Conservation (phyloP, 2,329 filamentous ascomycete genomes). For the Penicillium verrucosum region DNA sequence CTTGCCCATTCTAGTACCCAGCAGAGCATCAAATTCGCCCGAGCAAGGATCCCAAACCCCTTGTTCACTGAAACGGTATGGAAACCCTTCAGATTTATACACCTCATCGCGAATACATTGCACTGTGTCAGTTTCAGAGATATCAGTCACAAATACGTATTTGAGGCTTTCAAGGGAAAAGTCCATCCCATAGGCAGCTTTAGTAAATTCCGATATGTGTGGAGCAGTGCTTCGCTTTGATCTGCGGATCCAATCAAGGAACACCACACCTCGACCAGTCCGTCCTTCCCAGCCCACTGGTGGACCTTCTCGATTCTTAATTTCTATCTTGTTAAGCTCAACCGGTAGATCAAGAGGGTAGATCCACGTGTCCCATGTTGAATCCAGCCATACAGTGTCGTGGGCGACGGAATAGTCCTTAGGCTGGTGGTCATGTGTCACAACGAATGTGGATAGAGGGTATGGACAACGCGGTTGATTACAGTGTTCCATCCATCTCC, state of each 20-base stretch:
- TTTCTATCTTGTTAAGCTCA: not conserved
- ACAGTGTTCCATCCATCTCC: not conserved
- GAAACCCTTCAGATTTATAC: not conserved
- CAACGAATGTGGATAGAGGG: not conserved
- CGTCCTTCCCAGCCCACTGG: constrained; percentile 1
- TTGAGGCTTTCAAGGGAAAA: not conserved
- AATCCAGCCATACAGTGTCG: not conserved
- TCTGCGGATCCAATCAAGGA: constrained; percentile 4
- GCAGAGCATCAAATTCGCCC: not conserved
- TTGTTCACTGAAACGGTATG: not conserved
- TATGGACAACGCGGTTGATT: not conserved
- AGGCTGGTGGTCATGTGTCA: not conserved
- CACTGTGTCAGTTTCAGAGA: not conserved
- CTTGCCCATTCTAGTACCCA: constrained; percentile 3
- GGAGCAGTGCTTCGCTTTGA: not conserved
- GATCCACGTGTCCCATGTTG: not conserved
- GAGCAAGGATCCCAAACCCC: not conserved
- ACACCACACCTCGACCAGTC: not conserved
- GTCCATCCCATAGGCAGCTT: constrained; percentile 2
- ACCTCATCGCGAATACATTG: not conserved
- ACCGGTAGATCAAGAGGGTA: not conserved
- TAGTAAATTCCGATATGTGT: constrained; percentile 2
- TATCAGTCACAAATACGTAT: not conserved
- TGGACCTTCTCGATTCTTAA: not conserved
- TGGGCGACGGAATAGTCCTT: not conserved